Evolutionary conservation across 495 filamentous ascomycete species (phyloP).

Genomic region (Gamarada debralockiae): DNA sequence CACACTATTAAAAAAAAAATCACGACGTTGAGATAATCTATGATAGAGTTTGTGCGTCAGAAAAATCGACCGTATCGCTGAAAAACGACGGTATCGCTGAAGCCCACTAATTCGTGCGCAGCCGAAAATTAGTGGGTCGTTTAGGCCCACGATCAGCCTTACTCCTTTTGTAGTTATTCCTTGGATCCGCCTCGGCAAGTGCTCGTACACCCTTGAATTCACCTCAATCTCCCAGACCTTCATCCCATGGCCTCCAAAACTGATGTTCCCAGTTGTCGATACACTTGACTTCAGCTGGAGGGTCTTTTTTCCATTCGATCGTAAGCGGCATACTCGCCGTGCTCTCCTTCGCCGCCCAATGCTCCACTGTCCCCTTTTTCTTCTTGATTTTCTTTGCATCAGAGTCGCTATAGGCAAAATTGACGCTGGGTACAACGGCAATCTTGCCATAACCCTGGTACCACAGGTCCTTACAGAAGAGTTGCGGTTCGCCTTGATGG

Average conservation of each 20-base stretch:
- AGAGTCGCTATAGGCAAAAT: conserved; percentile 40
- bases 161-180: too few relatives aligned
- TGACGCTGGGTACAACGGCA: conserved; percentile 44
- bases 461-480: conserved; percentile 50
- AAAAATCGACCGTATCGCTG: too few relatives aligned
- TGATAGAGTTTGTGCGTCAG: too few relatives aligned
- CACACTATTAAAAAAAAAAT: too few relatives aligned
- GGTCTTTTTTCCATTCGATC: conserved; percentile 27
- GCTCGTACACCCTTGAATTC: too few relatives aligned
- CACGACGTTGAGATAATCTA: too few relatives aligned
- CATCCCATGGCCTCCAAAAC: conserved; percentile 14
- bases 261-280: conserved; percentile 18
- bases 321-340: conserved; percentile 8
- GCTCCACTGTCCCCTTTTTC: conserved; percentile 35
- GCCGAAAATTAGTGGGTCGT: too few relatives aligned
- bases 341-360: conserved; percentile 24
- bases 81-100: too few relatives aligned
- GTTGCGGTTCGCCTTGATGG: conserved; percentile 39
- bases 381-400: conserved; percentile 34
- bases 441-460: conserved; percentile 39
- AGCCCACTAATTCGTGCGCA: too few relatives aligned
- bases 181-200: too few relatives aligned
- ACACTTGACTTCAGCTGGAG: conserved; percentile 28
- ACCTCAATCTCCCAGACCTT: conserved; percentile 11
- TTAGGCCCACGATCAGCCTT: too few relatives aligned